phyloP scores from a whole-genome alignment of 305 asterid species.

The Rubia balearica region DNA sequence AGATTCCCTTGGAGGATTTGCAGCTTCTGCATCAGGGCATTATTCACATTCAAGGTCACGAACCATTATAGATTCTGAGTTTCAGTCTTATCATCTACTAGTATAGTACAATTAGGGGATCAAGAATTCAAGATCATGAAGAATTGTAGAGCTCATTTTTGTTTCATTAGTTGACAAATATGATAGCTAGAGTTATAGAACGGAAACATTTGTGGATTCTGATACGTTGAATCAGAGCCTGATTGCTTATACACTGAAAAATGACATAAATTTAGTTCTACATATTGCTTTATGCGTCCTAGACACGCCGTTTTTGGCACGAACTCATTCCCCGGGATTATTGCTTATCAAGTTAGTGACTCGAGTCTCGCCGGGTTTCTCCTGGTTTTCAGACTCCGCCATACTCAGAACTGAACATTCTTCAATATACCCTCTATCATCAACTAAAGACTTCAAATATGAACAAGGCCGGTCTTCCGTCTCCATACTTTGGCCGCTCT shows the following conservation, averaged over 20 bases:
- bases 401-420: slow-evolving; percentile 32
- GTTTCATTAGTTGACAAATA: no score
- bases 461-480: slow-evolving; percentile 51
- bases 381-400: slow-evolving; percentile 32
- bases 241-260: not conserved
- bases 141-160: not conserved
- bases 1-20: slow-evolving; percentile 25
- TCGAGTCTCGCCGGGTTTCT: slow-evolving; percentile 33
- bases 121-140: not conserved
- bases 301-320: not conserved
- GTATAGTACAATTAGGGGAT: not conserved
- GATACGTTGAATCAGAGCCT: not conserved
- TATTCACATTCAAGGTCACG: slow-evolving; percentile 26
- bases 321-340: slow-evolving; percentile 22
- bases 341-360: slow-evolving; percentile 32
- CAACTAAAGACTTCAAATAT: slow-evolving; percentile 45
- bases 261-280: not conserved
- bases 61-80: not conserved
- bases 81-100: not conserved
- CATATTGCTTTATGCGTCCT: not conserved
- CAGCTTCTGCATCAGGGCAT: slow-evolving; percentile 27
- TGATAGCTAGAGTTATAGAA: no score
- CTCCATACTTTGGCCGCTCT: slow-evolving; percentile 42
- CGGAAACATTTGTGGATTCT: no score
- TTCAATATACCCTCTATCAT: slow-evolving; percentile 48